These are phyloP conservation scores for Gamsiella multidivaricata DNA, from an alignment of 192 early-diverging fungal species.

Conservation along the genomic window DNA sequence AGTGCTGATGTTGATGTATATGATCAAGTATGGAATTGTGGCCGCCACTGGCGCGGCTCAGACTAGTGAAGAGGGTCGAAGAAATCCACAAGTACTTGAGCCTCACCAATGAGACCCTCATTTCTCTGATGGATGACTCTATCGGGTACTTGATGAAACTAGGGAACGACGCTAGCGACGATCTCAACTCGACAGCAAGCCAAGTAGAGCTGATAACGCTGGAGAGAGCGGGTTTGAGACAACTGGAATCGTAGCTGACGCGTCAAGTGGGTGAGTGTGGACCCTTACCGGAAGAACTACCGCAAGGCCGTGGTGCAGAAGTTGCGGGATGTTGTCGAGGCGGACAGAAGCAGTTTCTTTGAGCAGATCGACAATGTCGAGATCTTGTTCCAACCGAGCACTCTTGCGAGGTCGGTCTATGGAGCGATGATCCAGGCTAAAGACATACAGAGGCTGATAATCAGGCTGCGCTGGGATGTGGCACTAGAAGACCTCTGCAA, in stretches of 20 bases:
- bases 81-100: no score
- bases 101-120: no score
- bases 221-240: no score
- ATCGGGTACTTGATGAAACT: no score
- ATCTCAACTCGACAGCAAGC: no score
- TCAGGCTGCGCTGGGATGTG: background rate
- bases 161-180: no score
- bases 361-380: background rate
- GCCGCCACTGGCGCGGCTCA: no score
- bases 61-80: no score
- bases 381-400: background rate
- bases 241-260: background rate
- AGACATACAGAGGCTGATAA: background rate
- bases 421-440: background rate
- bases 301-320: background rate
- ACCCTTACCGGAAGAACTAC: background rate
- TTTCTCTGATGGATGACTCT: no score
- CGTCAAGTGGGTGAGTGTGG: constrained; percentile 1
- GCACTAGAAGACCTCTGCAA: background rate
- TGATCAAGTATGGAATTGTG: no score
- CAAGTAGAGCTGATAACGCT: no score
- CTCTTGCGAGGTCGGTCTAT: background rate
- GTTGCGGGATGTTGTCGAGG: background rate
- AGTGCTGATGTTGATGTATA: no score
- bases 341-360: background rate